Evolutionary conservation across 352 stramenopile genomes (phyloP).

Genomic region (Phytopythium montanum): DNA sequence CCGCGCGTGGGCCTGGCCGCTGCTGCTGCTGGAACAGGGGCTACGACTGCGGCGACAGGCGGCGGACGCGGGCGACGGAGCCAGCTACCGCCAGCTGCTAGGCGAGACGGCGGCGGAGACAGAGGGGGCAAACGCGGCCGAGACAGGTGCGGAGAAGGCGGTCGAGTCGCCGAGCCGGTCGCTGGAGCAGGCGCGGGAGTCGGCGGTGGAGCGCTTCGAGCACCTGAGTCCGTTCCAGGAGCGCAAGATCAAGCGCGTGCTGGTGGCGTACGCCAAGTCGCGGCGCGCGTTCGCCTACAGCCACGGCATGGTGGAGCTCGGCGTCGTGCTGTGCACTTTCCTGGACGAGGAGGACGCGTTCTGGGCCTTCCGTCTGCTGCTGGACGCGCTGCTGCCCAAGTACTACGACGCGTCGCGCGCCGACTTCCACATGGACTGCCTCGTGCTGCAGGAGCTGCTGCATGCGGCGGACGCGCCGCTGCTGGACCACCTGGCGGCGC

Average conservation of each 20-base stretch:
- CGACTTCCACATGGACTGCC: constrained; percentile 80
- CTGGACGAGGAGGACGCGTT: constrained; percentile 77
- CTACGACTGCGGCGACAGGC: constrained; percentile 56
- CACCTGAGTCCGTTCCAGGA: constrained; percentile 82
- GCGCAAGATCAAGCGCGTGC: constrained; percentile 77
- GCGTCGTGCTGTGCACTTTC: constrained; percentile 72
- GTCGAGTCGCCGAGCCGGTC: constrained; percentile 29
- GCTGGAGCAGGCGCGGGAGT: constrained; percentile 66
- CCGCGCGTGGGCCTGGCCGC: constrained; percentile 77
- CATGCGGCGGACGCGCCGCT: constrained; percentile 42
- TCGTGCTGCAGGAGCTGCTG: constrained; percentile 75
- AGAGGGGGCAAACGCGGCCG: constrained; percentile 13
- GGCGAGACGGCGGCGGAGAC: constrained; percentile 28
- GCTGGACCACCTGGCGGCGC: constrained; percentile 47
- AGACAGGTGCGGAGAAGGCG: not conserved
- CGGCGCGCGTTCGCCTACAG: constrained; percentile 69
- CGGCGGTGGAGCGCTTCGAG: constrained; percentile 74
- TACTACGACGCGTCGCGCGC: constrained; percentile 79
- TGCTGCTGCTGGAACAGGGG: constrained; percentile 63
- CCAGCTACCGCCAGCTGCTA: constrained; percentile 54
- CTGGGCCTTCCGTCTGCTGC: constrained; percentile 67
- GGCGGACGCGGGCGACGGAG: constrained; percentile 11
- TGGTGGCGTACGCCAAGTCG: constrained; percentile 74
- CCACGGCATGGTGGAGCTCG: constrained; percentile 81
- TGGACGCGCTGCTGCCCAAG: constrained; percentile 72